A percentile compares a stretch with the other conserved stretches of the same genome.
Conservation (phyloP, 495 filamentous ascomycete species). For the Pyronema domesticum region DNA sequence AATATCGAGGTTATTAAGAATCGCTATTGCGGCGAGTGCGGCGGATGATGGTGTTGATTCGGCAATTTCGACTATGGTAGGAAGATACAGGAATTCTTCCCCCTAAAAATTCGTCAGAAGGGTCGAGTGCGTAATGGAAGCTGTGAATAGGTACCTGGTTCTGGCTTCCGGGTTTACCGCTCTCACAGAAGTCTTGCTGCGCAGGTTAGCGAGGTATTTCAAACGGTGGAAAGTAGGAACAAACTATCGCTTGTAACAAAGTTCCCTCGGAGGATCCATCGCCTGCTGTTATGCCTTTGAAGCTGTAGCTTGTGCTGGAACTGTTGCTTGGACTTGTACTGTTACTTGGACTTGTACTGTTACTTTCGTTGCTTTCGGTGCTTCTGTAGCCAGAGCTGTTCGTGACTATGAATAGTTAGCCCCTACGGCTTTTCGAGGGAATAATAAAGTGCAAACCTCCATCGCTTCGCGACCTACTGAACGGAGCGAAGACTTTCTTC, state of each 20-base stretch:
- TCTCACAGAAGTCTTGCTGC: slow-evolving; percentile 57
- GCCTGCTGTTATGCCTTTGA: not conserved
- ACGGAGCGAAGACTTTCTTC: slow-evolving; percentile 3
- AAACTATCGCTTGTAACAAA: not conserved
- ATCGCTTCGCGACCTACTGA: not conserved
- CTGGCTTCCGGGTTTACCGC: slow-evolving; percentile 40
- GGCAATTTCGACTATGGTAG: slow-evolving; percentile 81
- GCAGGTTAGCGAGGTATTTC: not conserved
- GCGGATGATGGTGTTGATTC: slow-evolving; percentile 81
- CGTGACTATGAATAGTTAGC: not conserved
- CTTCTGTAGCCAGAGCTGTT: too few species aligned
- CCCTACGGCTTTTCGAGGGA: not conserved
- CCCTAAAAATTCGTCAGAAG: slow-evolving; percentile 26
- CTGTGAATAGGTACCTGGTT: not conserved
- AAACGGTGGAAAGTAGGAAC: not conserved
- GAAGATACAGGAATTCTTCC: slow-evolving; percentile 80
- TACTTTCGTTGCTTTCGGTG: too few species aligned
- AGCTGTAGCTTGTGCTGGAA: not conserved
- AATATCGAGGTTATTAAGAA: slow-evolving; percentile 58
- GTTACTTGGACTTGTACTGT: not conserved
- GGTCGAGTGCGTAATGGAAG: too few species aligned
- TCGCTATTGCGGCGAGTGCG: slow-evolving; percentile 51
- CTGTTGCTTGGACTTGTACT: not conserved
- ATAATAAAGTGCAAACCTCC: not conserved
- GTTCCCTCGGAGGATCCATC: not conserved